Base-by-base conservation (phyloP, 495 filamentous ascomycete species). In the Neurospora hispaniola region DNA sequence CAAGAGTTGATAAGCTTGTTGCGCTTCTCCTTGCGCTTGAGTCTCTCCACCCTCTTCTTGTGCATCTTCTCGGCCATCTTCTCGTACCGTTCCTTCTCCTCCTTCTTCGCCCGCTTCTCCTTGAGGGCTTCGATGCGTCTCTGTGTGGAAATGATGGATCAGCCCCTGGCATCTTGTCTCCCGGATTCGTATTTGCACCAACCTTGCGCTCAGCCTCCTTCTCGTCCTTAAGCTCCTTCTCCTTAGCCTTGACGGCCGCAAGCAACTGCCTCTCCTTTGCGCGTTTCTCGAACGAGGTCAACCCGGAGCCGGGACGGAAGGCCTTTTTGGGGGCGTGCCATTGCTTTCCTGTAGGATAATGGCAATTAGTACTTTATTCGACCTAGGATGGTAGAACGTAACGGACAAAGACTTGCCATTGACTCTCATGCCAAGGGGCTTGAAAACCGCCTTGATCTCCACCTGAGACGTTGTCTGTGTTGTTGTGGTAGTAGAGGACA, bases 31-130 rank as follows among this genome's bases (percentile, higher is more conserved):
- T 93, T 90, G 79, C 94, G 87, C 90, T 92, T 97, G 81, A 97
- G 78, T 74, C 96, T 88, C 83, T 99, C 96, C 35, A 99, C 90
- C 75, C 94, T 86, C 86, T 97, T 98, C 80, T 85, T 89, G 81
- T 98, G 96, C 96, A 99, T 98, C 85, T 94, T 98, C 82, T 95
- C 92, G 40, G 93, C 96, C 90, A 99, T 89, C 85, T 93, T 94
- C 83, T 94, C 93, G 80, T 93, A 98, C 46, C 96, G 88, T 74
- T 91, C 93, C 83, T 94, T 96, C 85, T 99, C 96, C 78, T 92
- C 94, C 86, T 97, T 97, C 8, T 88, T 89, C 31, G 89, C 92
- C 62, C 93, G 86, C 80, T 90, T 92, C 71, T 96, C 93, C 78
- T 91, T 94, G 76, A 98, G 92, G 20, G 86, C 85, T 78, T 92